Conservation (phyloP, 2,329 filamentous ascomycete species). For the Colletotrichum tabaci region DNA sequence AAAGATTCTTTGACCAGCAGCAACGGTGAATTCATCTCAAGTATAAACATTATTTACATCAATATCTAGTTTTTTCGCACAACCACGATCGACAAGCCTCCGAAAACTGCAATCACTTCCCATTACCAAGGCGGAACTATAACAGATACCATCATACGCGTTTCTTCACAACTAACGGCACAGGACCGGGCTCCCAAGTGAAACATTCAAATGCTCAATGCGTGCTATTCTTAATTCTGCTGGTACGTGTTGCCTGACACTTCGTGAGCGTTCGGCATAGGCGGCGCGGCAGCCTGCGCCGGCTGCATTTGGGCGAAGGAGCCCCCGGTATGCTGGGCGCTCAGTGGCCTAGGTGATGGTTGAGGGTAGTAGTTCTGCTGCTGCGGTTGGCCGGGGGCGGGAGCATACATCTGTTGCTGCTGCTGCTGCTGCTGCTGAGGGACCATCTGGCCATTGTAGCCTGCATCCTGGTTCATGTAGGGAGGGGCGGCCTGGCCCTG, state of each 20-base stretch:
- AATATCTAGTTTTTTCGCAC: neutral
- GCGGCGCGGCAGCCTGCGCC: conserved; percentile 20
- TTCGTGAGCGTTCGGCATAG: conserved; percentile 22
- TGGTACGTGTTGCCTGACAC: conserved; percentile 15
- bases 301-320: conserved; percentile 21
- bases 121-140: neutral
- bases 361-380: conserved; percentile 44
- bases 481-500: conserved; percentile 8
- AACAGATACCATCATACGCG: too few relatives aligned
- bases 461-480: conserved; percentile 4
- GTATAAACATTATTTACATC: neutral
- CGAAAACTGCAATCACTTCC: neutral
- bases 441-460: neutral
- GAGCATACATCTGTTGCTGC: conserved; percentile 39
- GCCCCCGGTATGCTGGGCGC: conserved; percentile 23
- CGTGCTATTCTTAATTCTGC: neutral
- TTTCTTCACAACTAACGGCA: too few relatives aligned
- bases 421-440: conserved; percentile 42
- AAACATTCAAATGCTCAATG: too few relatives aligned
- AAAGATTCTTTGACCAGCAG: neutral
- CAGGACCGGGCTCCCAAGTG: too few relatives aligned
- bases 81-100: neutral
- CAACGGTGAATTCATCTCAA: neutral
- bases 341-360: conserved; percentile 30
- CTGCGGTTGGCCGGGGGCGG: conserved; percentile 33